Evolutionary conservation across 2,329 filamentous ascomycete genomes (phyloP).

Genomic region (Leptographium procerum): DNA sequence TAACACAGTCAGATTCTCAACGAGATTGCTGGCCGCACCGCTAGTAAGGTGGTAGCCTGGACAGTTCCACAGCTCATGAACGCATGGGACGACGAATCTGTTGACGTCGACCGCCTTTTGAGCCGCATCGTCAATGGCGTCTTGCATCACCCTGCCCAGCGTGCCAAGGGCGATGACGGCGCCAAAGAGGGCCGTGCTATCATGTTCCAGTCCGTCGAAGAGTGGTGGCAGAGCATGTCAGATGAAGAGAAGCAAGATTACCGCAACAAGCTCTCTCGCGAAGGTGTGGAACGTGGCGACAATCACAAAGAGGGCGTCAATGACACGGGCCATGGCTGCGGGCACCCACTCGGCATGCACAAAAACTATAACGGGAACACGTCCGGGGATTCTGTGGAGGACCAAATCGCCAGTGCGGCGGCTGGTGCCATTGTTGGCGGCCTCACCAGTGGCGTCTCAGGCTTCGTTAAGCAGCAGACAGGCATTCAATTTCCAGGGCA

Average conservation of each 20-base stretch:
- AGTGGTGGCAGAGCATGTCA: slow-evolving; percentile 68
- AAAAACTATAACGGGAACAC: slow-evolving; percentile 44
- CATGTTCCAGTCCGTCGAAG: slow-evolving; percentile 70
- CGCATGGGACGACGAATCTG: slow-evolving; percentile 68
- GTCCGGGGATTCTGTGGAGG: slow-evolving; percentile 37
- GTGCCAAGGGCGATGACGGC: slow-evolving; percentile 57
- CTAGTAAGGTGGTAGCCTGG: slow-evolving; percentile 70
- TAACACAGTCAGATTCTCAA: slow-evolving; percentile 47
- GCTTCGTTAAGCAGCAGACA: slow-evolving; percentile 33
- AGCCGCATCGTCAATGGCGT: slow-evolving; percentile 71
- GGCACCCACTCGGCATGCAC: slow-evolving; percentile 65
- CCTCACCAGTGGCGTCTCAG: slow-evolving; percentile 41
- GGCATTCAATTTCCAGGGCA: slow-evolving; percentile 27
- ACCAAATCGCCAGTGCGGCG: slow-evolving; percentile 43
- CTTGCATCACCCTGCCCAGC: slow-evolving; percentile 78
- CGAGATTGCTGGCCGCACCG: slow-evolving; percentile 74
- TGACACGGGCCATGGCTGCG: slow-evolving; percentile 76
- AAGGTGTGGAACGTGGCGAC: slow-evolving; percentile 62
- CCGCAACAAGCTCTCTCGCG: slow-evolving; percentile 62
- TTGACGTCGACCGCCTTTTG: slow-evolving; percentile 58
- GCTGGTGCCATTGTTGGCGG: slow-evolving; percentile 46
- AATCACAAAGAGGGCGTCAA: slow-evolving; percentile 83
- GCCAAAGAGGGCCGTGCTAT: slow-evolving; percentile 57
- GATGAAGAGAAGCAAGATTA: slow-evolving; percentile 54
- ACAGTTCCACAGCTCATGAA: slow-evolving; percentile 81